Evolutionary conservation across 257 asterid species (phyloP), one percentile per base, ranked within the genome.

Genomic region (Solanum dulcamara): DNA sequence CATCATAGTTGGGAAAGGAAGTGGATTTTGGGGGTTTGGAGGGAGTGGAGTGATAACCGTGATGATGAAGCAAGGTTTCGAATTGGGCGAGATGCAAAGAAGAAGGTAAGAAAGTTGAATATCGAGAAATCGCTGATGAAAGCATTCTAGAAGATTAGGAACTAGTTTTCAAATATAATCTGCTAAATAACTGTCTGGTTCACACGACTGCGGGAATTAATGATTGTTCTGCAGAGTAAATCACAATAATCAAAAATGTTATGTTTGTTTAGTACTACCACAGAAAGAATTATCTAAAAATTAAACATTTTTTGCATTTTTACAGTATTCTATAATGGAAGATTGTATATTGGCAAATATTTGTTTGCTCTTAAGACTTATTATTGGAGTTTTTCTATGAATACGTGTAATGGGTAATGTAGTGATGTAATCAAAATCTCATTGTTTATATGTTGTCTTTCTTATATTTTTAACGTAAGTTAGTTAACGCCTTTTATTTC

Each of bases 131-230:
- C 83, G 86, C 35, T 35, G 90, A 88, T 84, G 86, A 86, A 50
- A 89, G 80, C 97, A 94, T 94, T 42, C 42, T 75, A 48, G 83
- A 48, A 79, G 66, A 84, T 12, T 9, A 77, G 64, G 44, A 77
- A 48, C 64, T 77, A 13, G 28, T 79, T 48, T 79, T 48, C 11
- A 10, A 79, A 48, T 79, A 79, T 79, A 28, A 48, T 48, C 83
- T 79, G 26, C 83, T 59, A 77, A 77, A 7, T 48, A 48, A 28
- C 64, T 79, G 28, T 46, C 44, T 28, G 64, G 30, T 79, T 48
- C 64, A 28, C 83, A 48, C n/a, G 64, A 46, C 64, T 15, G 64
- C 18, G 5, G 64, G 83, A 17, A 64, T 30, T 26, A 48, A 79
- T 18, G 62, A 48, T 48, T 28, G 28, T 28, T 64, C 83, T 79